Percentiles rank a stretch among this genome's conserved stretches.
These are phyloP conservation scores for Vigna unguiculata DNA, from an alignment of 306 rosid species.

Conservation along the genomic window DNA sequence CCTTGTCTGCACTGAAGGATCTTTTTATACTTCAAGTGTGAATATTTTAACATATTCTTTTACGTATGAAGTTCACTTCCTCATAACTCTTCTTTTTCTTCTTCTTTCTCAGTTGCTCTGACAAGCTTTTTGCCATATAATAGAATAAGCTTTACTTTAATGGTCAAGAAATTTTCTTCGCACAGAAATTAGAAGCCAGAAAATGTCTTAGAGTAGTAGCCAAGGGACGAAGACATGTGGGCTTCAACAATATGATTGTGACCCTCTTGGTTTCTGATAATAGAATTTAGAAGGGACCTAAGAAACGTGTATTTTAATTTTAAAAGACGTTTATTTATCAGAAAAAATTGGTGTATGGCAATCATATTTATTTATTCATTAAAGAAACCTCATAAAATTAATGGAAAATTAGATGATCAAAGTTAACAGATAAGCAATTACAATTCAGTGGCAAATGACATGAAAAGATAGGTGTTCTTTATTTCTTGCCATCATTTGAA, in stretches of 20 bases:
- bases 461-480: conserved; percentile 17
- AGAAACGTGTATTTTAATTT: conserved; percentile 44
- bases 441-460: conserved; percentile 16
- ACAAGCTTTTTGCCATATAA: conserved; percentile 15
- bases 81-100: conserved; percentile 17
- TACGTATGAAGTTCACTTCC: conserved; percentile 29
- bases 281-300: conserved; percentile 39
- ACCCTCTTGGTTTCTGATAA: conserved; percentile 46
- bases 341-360: conserved; percentile 4
- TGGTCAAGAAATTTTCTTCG: conserved; percentile 32
- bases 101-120: conserved; percentile 2
- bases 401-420: conserved; percentile 40
- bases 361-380: conserved; percentile 33
- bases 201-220: conserved; percentile 46
- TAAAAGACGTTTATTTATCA: neutral
- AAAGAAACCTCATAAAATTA: conserved; percentile 43
- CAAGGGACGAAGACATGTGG: conserved; percentile 49
- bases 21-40: conserved; percentile 37
- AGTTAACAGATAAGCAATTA: conserved; percentile 41
- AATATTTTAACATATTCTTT: conserved; percentile 27
- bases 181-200: conserved; percentile 22
- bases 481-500: conserved; percentile 45
- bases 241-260: conserved; percentile 49
- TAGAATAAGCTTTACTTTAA: conserved; percentile 44
- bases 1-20: conserved; percentile 47